Percentiles rank a stretch among this genome's conserved stretches.
Conservation (phyloP, 2,329 filamentous ascomycete species). For the Ceratocystis harringtonii region DNA sequence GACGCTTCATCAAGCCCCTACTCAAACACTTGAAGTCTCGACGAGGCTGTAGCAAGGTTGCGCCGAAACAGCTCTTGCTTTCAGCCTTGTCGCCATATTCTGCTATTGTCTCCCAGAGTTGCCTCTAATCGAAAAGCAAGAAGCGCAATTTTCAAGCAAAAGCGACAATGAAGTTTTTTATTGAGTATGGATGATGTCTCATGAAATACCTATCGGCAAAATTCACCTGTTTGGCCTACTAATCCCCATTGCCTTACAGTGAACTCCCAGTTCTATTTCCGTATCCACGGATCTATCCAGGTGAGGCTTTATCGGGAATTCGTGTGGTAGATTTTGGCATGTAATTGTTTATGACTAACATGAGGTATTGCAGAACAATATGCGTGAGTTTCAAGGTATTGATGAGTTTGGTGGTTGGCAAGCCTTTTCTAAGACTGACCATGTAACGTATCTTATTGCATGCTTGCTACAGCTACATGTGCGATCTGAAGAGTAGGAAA, state of each 20-base stretch:
- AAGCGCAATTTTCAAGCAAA: neutral
- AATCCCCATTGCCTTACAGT: constrained; percentile 23
- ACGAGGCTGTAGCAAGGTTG: constrained; percentile 9
- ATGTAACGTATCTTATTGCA: neutral
- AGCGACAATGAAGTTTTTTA: constrained; percentile 36
- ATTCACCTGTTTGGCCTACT: neutral
- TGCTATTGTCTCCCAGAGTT: neutral
- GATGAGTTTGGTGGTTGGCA: too few relatives aligned
- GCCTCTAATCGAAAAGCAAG: neutral
- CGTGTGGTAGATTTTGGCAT: neutral
- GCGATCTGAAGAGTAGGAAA: constrained; percentile 38
- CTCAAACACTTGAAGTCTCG: neutral
- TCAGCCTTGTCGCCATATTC: constrained; percentile 9
- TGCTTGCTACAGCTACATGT: constrained; percentile 34
- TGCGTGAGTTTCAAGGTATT: constrained; percentile 26
- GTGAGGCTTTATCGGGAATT: constrained; percentile 23
- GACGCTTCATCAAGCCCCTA: neutral
- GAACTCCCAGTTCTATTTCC: constrained; percentile 43
- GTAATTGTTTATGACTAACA: neutral
- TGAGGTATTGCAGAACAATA: constrained; percentile 33
- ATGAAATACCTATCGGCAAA: neutral
- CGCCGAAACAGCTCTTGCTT: neutral
- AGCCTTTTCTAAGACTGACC: neutral
- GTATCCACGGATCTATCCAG: constrained; percentile 44
- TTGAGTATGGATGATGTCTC: constrained; percentile 28